A percentile compares a stretch with the other conserved stretches of the same genome.
phyloP scores from a whole-genome alignment of 345 rosid genomes.

The Aegle marmelos region DNA sequence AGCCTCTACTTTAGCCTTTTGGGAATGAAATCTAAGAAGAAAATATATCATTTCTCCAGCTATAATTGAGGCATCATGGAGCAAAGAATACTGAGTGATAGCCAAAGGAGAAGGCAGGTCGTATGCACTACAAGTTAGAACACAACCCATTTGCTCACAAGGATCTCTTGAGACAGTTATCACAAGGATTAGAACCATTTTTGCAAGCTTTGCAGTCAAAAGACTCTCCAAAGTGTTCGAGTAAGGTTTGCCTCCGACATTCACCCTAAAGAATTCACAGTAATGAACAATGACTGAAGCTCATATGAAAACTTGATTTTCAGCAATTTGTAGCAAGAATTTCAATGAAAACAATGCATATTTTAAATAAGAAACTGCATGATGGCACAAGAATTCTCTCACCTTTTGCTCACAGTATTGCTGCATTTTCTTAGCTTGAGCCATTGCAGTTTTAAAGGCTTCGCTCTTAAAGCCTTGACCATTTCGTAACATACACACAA shows the following conservation, averaged over 20 bases:
- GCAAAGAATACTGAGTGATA: not conserved
- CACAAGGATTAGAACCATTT: conserved; percentile 65
- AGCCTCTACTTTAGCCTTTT: not conserved
- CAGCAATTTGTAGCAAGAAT: not conserved
- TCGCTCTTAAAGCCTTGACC: conserved; percentile 68
- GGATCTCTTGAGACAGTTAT: conserved; percentile 63
- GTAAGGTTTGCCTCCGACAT: conserved; percentile 73
- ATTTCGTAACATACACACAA: conserved; percentile 82
- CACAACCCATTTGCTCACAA: conserved; percentile 20
- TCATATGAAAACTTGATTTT: not conserved
- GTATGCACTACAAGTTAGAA: not conserved
- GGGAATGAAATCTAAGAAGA: not conserved
- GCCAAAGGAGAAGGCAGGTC: not conserved
- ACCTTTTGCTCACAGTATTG: conserved; percentile 88
- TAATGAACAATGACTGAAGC: conserved; percentile 11
- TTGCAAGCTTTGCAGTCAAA: conserved; percentile 61
- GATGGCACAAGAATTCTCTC: not conserved
- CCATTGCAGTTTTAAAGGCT: conserved; percentile 71
- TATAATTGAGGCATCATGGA: not conserved
- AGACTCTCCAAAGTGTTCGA: conserved; percentile 76
- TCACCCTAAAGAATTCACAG: conserved; percentile 42
- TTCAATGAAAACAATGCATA: not conserved
- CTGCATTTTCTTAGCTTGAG: conserved; percentile 90
- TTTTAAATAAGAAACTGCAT: not conserved
- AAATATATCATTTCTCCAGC: not conserved